These are phyloP conservation scores for Candida namnaoensis DNA, from an alignment of 805 yeast species.

Conservation along the genomic window DNA sequence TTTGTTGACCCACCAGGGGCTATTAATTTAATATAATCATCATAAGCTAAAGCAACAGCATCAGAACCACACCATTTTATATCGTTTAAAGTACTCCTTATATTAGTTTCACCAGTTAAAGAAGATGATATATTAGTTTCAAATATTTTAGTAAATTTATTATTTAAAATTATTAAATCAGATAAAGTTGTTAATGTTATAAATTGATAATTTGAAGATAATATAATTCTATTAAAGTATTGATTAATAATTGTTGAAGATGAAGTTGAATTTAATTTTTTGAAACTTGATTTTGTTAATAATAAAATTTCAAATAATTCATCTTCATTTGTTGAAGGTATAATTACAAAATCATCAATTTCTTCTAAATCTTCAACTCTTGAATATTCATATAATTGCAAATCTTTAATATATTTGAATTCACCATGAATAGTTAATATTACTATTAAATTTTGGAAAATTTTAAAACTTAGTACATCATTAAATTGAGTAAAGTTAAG, in stretches of 20 bases:
- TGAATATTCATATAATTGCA: constrained; percentile 25
- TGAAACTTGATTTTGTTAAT: no score
- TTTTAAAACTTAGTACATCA: constrained; percentile 26
- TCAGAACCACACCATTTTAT: constrained; percentile 84
- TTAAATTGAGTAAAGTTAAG: constrained; percentile 44
- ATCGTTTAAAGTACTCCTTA: constrained; percentile 24
- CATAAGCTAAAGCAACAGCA: constrained; percentile 53
- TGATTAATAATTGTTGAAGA: constrained; percentile 33
- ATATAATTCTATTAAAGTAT: constrained; percentile 31
- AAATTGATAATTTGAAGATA: constrained; percentile 49
- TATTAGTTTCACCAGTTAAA: constrained; percentile 1
- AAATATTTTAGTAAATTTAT: constrained; percentile 16
- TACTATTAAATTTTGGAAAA: constrained; percentile 35
- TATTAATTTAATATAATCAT: constrained; percentile 57
- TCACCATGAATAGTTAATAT: constrained; percentile 30
- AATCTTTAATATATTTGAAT: constrained; percentile 26
- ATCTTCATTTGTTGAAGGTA: constrained; percentile 2
- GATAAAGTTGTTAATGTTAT: constrained; percentile 34
- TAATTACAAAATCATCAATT: constrained; percentile 5
- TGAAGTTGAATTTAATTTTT: constrained; percentile 7
- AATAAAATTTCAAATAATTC: neutral
- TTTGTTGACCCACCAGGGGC: constrained; percentile 60
- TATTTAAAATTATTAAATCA: constrained; percentile 41
- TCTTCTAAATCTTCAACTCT: constrained; percentile 11
- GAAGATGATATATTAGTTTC: neutral